Evolutionary conservation across 208 protist genomes (phyloP).

Genomic region (Wallacemonas collosoma): DNA sequence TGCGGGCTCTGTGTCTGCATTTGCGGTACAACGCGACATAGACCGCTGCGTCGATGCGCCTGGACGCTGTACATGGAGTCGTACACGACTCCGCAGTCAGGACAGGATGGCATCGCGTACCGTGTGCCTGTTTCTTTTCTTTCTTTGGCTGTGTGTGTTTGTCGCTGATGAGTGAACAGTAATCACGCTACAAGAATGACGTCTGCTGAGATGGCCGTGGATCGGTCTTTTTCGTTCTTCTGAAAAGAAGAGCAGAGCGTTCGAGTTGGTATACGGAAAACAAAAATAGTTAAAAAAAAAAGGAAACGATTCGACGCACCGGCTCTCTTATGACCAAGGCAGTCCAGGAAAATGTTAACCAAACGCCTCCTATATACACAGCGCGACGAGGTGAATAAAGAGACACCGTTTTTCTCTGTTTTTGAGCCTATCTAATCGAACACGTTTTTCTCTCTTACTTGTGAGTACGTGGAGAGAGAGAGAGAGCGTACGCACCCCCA

Average conservation of each 20-base stretch:
- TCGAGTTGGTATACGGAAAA: constrained; percentile 1
- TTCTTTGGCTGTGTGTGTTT: neutral
- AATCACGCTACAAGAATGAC: too few species aligned
- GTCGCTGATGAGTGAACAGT: neutral
- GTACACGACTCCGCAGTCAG: constrained; percentile 51
- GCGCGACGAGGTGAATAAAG: too few species aligned
- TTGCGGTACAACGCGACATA: constrained; percentile 2
- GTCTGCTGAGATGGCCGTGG: too few species aligned
- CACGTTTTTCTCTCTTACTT: too few species aligned
- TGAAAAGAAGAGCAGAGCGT: neutral
- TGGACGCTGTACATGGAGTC: constrained; percentile 38
- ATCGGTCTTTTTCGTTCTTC: too few species aligned
- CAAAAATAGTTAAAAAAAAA: constrained; percentile 19
- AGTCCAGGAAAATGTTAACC: too few species aligned
- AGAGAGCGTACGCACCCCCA: too few species aligned
- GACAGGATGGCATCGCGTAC: constrained; percentile 42
- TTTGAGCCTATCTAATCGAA: too few species aligned
- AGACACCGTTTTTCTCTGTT: too few species aligned
- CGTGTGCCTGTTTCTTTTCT: neutral
- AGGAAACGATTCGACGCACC: neutral
- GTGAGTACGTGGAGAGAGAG: too few species aligned
- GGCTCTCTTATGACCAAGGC: too few species aligned
- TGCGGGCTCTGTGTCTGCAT: neutral
- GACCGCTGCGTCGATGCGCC: constrained; percentile 28
- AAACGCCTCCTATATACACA: too few species aligned